Base-by-base conservation (phyloP, 805 yeast species). In the Metschnikowia reukaufii region DNA sequence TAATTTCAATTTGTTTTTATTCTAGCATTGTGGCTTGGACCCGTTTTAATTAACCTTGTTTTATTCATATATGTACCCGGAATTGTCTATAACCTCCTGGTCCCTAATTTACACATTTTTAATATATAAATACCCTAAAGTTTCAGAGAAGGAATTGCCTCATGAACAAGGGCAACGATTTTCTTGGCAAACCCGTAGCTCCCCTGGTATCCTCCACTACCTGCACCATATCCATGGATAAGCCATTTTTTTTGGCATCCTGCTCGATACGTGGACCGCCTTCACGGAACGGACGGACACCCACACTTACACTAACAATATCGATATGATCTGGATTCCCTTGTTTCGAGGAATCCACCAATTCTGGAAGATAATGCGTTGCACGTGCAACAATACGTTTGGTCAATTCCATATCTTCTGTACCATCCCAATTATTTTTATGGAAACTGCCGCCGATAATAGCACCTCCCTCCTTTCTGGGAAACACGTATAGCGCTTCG, bases 171-270 rank as follows among this genome's bases (percentile, higher is more conserved):
- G 12, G 16, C 35, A 21, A 47, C 46, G n/a, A 50, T 21, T n/a
- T 20, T 6, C n/a, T 58, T 54, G 27, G 86, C 81, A 61, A 81
- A 73, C 1, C 89, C 91, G 49, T 76, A 78, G 2, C 88, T 83
- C 3, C 84, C 75, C 67, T 88, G 95, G 45, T 57, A 52, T 4
- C 60, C 60, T 1, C 56, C 61, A 2, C 55, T 59, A 12, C 60
- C 60, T 4, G 88, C 86, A 2, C 89, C 88, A 60, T 83, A 84
- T 56, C 78, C 79, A 61, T 84, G 89, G 19, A 83, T 73, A 18
- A 83, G 58, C 73, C 74, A 69, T 1, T 36, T 39, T 15, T 51
- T 42, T 7, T 49, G 36, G 1, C 54, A 34, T 71, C 75, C 2
- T 30, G 36, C 48, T 70, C 75, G 12, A 69, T 60, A 17, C 76